Evolutionary conservation across 129 eudicot species (phyloP).

Genomic region (Smallanthus sonchifolius): DNA sequence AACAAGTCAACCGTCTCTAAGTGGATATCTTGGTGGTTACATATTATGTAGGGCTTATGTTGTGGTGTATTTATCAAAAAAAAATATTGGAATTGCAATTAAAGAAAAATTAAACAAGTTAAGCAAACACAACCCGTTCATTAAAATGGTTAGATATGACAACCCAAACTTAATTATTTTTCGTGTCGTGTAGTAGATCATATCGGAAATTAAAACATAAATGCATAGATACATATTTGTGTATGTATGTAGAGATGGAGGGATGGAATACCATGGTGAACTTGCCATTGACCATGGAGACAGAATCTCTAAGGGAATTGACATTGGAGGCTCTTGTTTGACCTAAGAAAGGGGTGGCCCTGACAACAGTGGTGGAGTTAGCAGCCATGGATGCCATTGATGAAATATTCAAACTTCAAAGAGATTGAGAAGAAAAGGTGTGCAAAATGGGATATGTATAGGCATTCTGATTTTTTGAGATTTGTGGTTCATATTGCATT

Average conservation of each 20-base stretch:
- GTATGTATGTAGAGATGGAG: too few relatives aligned
- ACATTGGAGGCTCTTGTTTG: slow-evolving; percentile 29
- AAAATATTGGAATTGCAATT: too few relatives aligned
- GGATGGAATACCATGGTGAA: slow-evolving; percentile 27
- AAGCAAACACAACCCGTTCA: too few relatives aligned
- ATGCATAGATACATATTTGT: too few relatives aligned
- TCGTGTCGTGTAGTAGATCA: too few relatives aligned
- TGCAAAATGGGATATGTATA: slow-evolving; percentile 14
- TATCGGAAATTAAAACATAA: too few relatives aligned
- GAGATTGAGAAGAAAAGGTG: slow-evolving; percentile 11
- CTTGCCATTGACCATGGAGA: slow-evolving; percentile 33
- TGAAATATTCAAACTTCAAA: slow-evolving; percentile 15
- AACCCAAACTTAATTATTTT: too few relatives aligned
- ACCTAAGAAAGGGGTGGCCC: slow-evolving; percentile 38
- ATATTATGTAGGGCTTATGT: too few relatives aligned
- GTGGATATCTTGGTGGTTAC: too few relatives aligned
- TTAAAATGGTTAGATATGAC: too few relatives aligned
- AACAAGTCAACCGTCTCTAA: not conserved
- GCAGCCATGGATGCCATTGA: slow-evolving; percentile 34
- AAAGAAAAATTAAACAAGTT: not conserved
- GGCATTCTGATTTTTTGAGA: slow-evolving; percentile 7
- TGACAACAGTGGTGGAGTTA: slow-evolving; percentile 29
- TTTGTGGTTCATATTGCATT: slow-evolving; percentile 26
- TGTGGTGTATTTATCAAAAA: too few relatives aligned
- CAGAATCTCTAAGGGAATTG: slow-evolving; percentile 33